A percentile compares a stretch with the other conserved stretches of the same genome.
phyloP scores from a whole-genome alignment of 257 asterid genomes.

The Plantago ovata region DNA sequence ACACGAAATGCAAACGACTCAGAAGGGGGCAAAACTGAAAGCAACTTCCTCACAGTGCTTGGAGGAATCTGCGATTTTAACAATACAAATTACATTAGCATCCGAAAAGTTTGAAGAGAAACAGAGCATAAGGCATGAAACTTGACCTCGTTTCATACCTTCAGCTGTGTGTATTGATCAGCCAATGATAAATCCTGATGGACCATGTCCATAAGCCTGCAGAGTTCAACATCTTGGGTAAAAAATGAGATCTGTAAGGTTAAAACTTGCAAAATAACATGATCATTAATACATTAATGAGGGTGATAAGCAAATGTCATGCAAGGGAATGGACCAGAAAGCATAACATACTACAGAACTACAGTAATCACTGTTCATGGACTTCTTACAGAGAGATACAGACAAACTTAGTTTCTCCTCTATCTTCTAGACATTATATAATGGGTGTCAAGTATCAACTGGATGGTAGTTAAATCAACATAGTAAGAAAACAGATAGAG shows the following conservation, averaged over 20 bases:
- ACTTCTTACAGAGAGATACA: background rate
- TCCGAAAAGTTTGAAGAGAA: conserved; percentile 20
- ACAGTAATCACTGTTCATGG: no score
- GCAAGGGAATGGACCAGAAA: background rate
- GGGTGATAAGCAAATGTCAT: conserved; percentile 8
- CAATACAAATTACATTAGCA: conserved; percentile 22
- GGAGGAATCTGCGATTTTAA: conserved; percentile 65
- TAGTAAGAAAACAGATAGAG: background rate
- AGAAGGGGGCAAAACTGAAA: conserved; percentile 79
- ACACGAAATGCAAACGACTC: conserved; percentile 74
- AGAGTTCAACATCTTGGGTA: conserved; percentile 22
- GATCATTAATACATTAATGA: conserved; percentile 2
- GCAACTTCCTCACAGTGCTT: conserved; percentile 67
- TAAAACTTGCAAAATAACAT: background rate
- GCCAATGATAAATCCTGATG: conserved; percentile 94
- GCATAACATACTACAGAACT: no score
- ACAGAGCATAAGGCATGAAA: conserved; percentile 14
- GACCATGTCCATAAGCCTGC: conserved; percentile 84
- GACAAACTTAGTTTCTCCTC: background rate
- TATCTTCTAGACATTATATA: background rate
- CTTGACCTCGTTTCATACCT: conserved; percentile 48
- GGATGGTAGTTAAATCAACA: no score
- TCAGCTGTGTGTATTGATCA: conserved; percentile 76
- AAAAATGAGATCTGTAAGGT: conserved; percentile 22
- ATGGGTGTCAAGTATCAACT: no score